A percentile compares a stretch with the other conserved stretches of the same genome.
Evolutionary conservation across 2,329 filamentous ascomycete species (phyloP).

Genomic region (Colletotrichum tropicicola): DNA sequence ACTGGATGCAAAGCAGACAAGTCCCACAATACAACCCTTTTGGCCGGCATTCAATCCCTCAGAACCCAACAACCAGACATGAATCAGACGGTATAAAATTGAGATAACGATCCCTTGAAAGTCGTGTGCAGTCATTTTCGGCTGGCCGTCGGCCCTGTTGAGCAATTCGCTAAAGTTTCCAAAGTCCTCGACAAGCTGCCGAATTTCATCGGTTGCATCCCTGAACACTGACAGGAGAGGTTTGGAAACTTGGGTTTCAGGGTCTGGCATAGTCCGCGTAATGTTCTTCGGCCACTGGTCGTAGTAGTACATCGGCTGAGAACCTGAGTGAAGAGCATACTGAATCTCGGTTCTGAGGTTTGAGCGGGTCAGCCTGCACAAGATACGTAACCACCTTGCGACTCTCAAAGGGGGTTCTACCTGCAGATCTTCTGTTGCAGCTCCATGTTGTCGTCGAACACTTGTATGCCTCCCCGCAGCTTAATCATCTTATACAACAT

Average conservation of each 20-base stretch:
- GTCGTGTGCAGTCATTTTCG: neutral
- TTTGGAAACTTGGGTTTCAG: no score
- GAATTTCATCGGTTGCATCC: neutral
- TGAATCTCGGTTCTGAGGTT: neutral
- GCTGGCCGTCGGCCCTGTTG: neutral
- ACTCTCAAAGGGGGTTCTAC: no score
- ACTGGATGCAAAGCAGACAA: neutral
- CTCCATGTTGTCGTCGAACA: neutral
- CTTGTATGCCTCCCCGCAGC: neutral
- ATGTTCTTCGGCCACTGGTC: no score
- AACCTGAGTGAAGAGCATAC: neutral
- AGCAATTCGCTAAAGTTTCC: neutral
- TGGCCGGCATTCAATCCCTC: neutral
- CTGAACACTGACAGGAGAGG: neutral
- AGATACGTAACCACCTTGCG: no score
- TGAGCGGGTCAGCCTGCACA: neutral
- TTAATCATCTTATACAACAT: neutral
- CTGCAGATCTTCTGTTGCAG: neutral
- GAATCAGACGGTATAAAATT: neutral
- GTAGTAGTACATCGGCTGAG: neutral
- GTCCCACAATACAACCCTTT: neutral
- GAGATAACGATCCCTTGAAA: neutral
- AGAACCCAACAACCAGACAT: neutral
- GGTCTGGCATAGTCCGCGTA: no score
- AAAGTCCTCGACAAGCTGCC: neutral